These are phyloP conservation scores for Hypomontagnella monticulosa DNA, from an alignment of 495 filamentous ascomycete species.

Conservation along the genomic window DNA sequence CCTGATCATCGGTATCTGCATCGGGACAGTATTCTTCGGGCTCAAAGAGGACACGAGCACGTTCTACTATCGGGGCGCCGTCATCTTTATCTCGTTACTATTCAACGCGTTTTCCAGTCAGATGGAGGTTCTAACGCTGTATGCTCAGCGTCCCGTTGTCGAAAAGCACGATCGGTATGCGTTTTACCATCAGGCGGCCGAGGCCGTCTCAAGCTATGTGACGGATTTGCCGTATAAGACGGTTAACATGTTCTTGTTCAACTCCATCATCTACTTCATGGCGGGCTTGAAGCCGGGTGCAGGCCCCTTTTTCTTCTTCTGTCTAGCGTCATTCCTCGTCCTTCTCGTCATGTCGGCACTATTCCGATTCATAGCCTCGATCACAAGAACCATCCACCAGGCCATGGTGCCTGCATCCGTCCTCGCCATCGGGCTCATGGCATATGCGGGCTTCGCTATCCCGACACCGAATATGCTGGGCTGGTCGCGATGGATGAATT, in stretches of 20 bases:
- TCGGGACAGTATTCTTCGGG: slow-evolving; percentile 87
- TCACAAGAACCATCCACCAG: slow-evolving; percentile 80
- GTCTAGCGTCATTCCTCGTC: slow-evolving; percentile 73
- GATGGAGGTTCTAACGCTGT: slow-evolving; percentile 83
- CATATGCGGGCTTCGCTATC: slow-evolving; percentile 92
- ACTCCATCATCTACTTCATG: slow-evolving; percentile 88
- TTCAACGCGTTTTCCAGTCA: slow-evolving; percentile 84
- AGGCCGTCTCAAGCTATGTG: slow-evolving; percentile 81
- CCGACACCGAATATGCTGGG: slow-evolving; percentile 78
- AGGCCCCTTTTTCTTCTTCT: slow-evolving; percentile 81
- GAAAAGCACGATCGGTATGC: slow-evolving; percentile 92
- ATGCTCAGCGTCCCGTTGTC: slow-evolving; percentile 87
- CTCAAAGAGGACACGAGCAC: slow-evolving; percentile 66
- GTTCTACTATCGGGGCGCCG: slow-evolving; percentile 83
- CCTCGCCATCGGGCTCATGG: slow-evolving; percentile 81
- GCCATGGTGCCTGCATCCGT: slow-evolving; percentile 85
- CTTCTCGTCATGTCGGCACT: slow-evolving; percentile 79
- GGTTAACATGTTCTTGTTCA: slow-evolving; percentile 59
- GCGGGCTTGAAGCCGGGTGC: slow-evolving; percentile 79
- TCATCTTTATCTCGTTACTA: slow-evolving; percentile 89
- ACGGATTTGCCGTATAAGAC: slow-evolving; percentile 77
- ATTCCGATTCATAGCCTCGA: slow-evolving; percentile 82
- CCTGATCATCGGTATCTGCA: slow-evolving; percentile 77
- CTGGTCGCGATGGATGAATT: slow-evolving; percentile 91
- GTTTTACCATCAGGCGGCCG: slow-evolving; percentile 89